Percentiles rank a stretch among this genome's conserved stretches.
These are phyloP conservation scores for Pseudozyma tsukubaensis DNA, from an alignment of 1,284 basidiomycete genomes.

Conservation along the genomic window DNA sequence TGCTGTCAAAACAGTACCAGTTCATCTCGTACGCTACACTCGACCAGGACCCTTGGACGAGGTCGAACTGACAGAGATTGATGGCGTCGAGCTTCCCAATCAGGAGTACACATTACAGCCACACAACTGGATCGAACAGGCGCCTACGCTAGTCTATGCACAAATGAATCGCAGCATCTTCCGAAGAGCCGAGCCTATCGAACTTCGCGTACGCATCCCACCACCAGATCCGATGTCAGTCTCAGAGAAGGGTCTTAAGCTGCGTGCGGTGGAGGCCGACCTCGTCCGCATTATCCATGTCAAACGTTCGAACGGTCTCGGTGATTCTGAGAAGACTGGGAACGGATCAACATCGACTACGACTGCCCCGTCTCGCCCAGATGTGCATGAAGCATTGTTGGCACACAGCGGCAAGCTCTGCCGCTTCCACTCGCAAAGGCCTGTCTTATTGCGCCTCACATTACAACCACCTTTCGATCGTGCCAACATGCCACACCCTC, in stretches of 20 bases:
- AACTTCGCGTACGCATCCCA: slow-evolving; percentile 61
- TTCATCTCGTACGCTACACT: slow-evolving; percentile 63
- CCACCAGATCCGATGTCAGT: slow-evolving; percentile 50
- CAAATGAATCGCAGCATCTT: slow-evolving; percentile 62
- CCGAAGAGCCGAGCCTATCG: slow-evolving; percentile 63
- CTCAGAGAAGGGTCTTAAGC: slow-evolving; percentile 54
- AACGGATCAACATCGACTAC: neutral
- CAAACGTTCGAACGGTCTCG: slow-evolving; percentile 8
- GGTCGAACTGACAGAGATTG: slow-evolving; percentile 28
- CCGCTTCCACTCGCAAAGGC: slow-evolving; percentile 59
- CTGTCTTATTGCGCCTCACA: slow-evolving; percentile 56
- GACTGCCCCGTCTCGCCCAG: neutral
- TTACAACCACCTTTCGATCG: slow-evolving; percentile 64
- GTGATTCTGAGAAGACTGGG: neutral
- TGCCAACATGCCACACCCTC: slow-evolving; percentile 61
- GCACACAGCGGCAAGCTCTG: slow-evolving; percentile 65
- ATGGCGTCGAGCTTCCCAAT: slow-evolving; percentile 20
- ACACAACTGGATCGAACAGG: slow-evolving; percentile 48
- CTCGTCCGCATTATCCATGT: slow-evolving; percentile 59
- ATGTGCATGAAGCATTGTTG: slow-evolving; percentile 54
- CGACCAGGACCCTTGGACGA: slow-evolving; percentile 45
- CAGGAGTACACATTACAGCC: slow-evolving; percentile 49
- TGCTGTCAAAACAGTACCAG: slow-evolving; percentile 39
- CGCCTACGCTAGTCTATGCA: slow-evolving; percentile 50
- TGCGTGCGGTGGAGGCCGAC: slow-evolving; percentile 62